These are phyloP conservation scores for Penicillium crustosum DNA, from an alignment of 2,329 filamentous ascomycete species.

Conservation along the genomic window DNA sequence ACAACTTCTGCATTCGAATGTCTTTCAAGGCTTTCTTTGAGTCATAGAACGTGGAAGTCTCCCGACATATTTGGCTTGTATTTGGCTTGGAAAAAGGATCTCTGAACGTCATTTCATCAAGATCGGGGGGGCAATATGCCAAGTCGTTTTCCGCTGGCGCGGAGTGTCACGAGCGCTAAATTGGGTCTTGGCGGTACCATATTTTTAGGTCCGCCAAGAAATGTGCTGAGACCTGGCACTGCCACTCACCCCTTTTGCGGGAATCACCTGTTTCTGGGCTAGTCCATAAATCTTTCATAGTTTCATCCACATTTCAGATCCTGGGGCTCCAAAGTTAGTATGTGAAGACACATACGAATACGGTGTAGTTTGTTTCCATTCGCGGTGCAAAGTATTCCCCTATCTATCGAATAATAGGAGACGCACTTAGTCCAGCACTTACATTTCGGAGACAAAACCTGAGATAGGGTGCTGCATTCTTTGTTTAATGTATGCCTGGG, in stretches of 20 bases:
- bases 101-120: background rate
- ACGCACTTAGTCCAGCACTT: background rate
- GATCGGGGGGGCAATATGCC: background rate
- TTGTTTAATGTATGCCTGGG: background rate
- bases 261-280: background rate
- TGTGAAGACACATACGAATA: background rate
- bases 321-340: background rate
- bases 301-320: background rate
- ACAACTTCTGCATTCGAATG: background rate
- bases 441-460: background rate
- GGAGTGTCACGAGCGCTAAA: background rate
- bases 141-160: conserved; percentile 8
- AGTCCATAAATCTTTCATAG: background rate
- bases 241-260: background rate
- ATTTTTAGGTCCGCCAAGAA: conserved; percentile 6
- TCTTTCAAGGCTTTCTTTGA: background rate
- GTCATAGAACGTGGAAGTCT: too few relatives aligned
- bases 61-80: background rate
- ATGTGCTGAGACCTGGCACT: background rate
- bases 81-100: background rate
- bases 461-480: background rate
- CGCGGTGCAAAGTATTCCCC: background rate
- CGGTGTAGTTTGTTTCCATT: background rate
- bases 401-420: background rate
- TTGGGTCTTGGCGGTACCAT: conserved; percentile 1